Evolutionary conservation across 2,329 filamentous ascomycete genomes (phyloP), one percentile per base, ranked within the genome.

Genomic region (Fusarium devonianum): DNA sequence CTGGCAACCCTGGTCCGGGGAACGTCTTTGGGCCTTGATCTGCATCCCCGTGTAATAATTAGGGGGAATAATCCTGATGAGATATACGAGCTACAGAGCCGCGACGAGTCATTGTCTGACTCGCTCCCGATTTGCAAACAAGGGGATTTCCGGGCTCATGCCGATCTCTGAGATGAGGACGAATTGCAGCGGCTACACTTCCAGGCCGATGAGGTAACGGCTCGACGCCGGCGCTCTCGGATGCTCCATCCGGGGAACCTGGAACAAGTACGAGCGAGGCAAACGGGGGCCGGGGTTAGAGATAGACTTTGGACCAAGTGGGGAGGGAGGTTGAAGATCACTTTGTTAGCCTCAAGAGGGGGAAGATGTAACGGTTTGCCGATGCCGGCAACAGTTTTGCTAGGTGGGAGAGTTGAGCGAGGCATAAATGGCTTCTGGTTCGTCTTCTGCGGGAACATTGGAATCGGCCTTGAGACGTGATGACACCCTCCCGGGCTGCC

Each of bases 271-370:
- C n/a, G n/a, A n/a, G n/a, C n/a, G n/a, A n/a, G n/a, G n/a, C n/a
- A n/a, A n/a, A n/a, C n/a, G n/a, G n/a, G n/a, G n/a, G n/a, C n/a
- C n/a, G n/a, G n/a, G n/a, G n/a, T n/a, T n/a, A n/a, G n/a, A n/a
- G n/a, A n/a, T 49, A 55, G 26, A 18, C 36, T 54, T 49, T 32
- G 22, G 11, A 9, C 32, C 22, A 50, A 40, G 50, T 28, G 29
- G 44, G n/a, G 26, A 8, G 7, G 32, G 17, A n/a, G 18, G 10
- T n/a, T n/a, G 52, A 35, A 34, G 52, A 55, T 54, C 49, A 2
- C 18, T 23, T n/a, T n/a, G n/a, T n/a, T n/a, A n/a, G n/a, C n/a
- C n/a, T n/a, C n/a, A n/a, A n/a, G n/a, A n/a, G n/a, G n/a, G n/a
- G n/a, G n/a, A n/a, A n/a, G n/a, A n/a, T n/a, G n/a, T n/a, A n/a